Evolutionary conservation across 2,329 filamentous ascomycete species (phyloP), one percentile per base, ranked within the genome.

Genomic region (Endothia cerciana): DNA sequence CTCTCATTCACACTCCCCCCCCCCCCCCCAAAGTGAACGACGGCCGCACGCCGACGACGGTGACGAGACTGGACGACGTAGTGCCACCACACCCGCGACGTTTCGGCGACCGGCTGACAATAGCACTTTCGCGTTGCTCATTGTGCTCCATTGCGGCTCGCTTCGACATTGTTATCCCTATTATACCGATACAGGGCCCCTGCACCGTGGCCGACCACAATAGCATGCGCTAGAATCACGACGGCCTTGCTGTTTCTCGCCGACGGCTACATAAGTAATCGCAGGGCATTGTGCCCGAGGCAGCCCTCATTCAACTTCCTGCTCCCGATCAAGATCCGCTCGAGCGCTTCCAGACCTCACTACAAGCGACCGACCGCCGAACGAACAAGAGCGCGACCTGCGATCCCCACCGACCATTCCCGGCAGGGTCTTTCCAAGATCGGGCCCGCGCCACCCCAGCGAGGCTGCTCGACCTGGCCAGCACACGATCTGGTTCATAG

Each of bases 191-290:
- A 51, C 47, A 3, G 41, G 28, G 45, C 45, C 6, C n/a, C 45
- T 47, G 33, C 59, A n/a, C 11, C 33, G 17, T 51, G n/a, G 28
- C 30, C 51, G 51, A 40, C n/a, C 4, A 15, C 59, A 61, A 10
- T 36, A 61, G 59, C 59, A 61, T 61, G 59, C 59, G 43, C 43
- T 61, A 61, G 43, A 61, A 28, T 22, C 30, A 45, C 45, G 28
- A 22, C 19, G 59, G 49, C 43, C 19, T 53, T 38, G 43, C 59
- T 51, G 30, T 19, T 30, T 13, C n/a, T 30, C 40, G 56, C 13
- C 56, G 17, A 43, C 56, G 17, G 22, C 38, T 47, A 33, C 58
- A 60, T 22, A 45, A 47, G 30, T 17, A 25, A 51, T 6, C 8
- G 15, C 28, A 36, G 51, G 19, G 19, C 1, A 3, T 13, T 13